Base-by-base conservation (phyloP, 805 yeast genomes). In the Saccharomycopsis guyanensis region DNA sequence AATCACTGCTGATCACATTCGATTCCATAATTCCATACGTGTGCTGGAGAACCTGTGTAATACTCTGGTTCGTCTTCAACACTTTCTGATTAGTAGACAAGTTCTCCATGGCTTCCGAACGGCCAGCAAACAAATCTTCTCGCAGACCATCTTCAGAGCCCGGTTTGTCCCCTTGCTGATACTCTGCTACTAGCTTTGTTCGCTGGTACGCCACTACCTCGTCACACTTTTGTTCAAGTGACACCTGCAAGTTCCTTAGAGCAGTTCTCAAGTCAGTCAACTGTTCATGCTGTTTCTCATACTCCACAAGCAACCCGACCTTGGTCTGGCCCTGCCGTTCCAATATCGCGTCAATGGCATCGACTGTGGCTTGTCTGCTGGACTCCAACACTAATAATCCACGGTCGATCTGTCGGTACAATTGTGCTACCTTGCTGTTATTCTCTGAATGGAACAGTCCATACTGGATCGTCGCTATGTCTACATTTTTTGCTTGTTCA, bases 11-110 rank as follows among this genome's bases (percentile, higher is more conserved):
- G 2, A 50, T 29, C 3, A 50, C 53, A 19, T 50, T 50, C 7
- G 53, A 32, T 35, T 47, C 52, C 53, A 50, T 50, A 1, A 44
- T 34, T n/a, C 45, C 34, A 25, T 47, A 47, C 4, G 52, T 38
- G 2, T 44, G 24, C 33, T 41, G 47, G 3, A 50, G 32, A 27
- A 34, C 31, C 13, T 46, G 35, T 7, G 53, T 47, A 16, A 50
- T 50, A 22, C 38, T 34, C 18, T 40, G 43, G 35, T 50, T 50
- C 8, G 53, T 44, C 31, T 50, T 50, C 19, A 50, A 33, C 6
- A 50, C 45, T 27, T 50, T 50, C 36, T 50, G 40, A 33, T 50
- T 48, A n/a, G 45, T 45, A 7, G 45, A 33, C 15, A 50, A 35
- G 3, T 33, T 27, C 33, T 43, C 46, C 15, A 46, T 35, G 6